These are phyloP conservation scores for Arthrinium phaeospermum DNA, from an alignment of 2,329 filamentous ascomycete genomes.

Conservation along the genomic window DNA sequence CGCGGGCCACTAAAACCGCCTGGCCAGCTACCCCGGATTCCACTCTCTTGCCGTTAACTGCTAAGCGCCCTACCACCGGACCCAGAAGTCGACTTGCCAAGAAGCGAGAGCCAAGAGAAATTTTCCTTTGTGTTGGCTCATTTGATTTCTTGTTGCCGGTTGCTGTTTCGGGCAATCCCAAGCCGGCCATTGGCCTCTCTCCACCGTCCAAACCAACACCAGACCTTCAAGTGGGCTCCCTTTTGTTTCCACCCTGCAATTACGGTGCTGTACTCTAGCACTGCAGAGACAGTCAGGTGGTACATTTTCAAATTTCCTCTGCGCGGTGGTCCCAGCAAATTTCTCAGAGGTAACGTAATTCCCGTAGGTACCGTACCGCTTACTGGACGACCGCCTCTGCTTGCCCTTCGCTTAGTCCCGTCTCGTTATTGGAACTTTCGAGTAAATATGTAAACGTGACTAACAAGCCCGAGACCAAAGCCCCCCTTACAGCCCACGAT, in stretches of 20 bases:
- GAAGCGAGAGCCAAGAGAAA: constrained; percentile 19
- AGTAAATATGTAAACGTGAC: constrained; percentile 8
- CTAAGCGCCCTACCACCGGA: constrained; percentile 23
- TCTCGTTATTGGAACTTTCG: constrained; percentile 13
- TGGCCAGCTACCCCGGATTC: constrained; percentile 25
- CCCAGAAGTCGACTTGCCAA: neutral
- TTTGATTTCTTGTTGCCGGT: neutral
- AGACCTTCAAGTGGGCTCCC: neutral
- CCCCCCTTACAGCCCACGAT: constrained; percentile 17
- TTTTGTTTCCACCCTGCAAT: constrained; percentile 14
- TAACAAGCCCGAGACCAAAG: neutral
- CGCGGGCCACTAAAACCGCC: constrained; percentile 20
- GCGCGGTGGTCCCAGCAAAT: neutral
- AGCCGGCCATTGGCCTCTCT: neutral
- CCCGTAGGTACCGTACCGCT: constrained; percentile 2
- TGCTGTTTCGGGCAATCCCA: constrained; percentile 17
- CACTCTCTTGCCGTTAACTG: constrained; percentile 26
- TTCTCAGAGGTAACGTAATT: neutral
- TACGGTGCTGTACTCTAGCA: neutral
- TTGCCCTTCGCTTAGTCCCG: neutral
- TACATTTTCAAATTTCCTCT: constrained; percentile 2
- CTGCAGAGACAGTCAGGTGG: neutral
- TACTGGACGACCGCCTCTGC: neutral
- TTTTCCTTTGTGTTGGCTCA: constrained; percentile 1
- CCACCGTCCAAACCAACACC: constrained; percentile 5